Evolutionary conservation across 495 filamentous ascomycete species (phyloP), one percentile per base, ranked within the genome.

Genomic region (Daldinia bambusicola): DNA sequence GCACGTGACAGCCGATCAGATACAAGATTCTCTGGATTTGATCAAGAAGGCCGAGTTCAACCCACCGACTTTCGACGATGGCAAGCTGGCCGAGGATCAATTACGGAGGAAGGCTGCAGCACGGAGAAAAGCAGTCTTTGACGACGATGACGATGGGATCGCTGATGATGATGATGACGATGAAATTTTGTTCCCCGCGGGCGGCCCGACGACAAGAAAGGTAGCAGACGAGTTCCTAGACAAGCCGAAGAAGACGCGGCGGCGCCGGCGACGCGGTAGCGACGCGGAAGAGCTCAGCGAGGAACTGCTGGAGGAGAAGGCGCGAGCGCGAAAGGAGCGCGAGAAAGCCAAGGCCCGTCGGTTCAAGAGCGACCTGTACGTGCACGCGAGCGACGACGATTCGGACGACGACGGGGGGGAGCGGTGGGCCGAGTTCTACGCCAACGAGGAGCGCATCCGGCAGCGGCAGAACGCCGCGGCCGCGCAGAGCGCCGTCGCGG

Each of bases 341-440:
- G 83, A 92, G 67, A 79, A 86, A 20, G 89, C 89, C 61, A 90
- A 92, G 76, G 83, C 86, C 63, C 82, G 82, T 18, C 90, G 91
- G 76, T 92, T 97, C 77, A 98, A 97, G 84, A 94, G 91, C 75
- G 88, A 88, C 18, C 78, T 95, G 41, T 96, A 88, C 77, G 90
- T 99, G 38, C 85, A 90, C 67, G 87, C 88, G 38, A 92, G 89
- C 76, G 92, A 93, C 67, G 93, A 95, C 61, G 93, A 96, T 67
- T 88, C 84, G n/a, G 90, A 91, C 60, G 88, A 88, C 38, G 86
- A 87, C 26, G 86, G 85, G 37, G 86, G 85, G 37, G 89, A 90
- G 55, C 81, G 82, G 41, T 88, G 92, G 74, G 78, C 76, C 60
- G 85, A 85, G 43, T 97, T 95, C 77, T 96, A 94, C 80, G 84